Base-by-base conservation (phyloP, 768 basidiomycete genomes). In the Fomitopsis serialis region DNA sequence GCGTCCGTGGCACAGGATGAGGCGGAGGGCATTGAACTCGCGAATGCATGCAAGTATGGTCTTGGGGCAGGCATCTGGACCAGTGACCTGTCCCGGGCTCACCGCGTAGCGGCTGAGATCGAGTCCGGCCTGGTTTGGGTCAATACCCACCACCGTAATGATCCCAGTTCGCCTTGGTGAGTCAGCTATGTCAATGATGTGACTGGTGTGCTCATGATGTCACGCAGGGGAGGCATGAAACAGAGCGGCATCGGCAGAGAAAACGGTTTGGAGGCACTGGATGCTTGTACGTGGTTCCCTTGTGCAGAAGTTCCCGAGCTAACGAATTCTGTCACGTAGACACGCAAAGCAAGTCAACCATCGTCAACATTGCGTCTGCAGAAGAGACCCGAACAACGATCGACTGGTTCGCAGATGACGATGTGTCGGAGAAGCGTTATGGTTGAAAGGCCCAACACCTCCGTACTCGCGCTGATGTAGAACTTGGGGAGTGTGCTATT, bases 131-230 rank as follows among this genome's bases (percentile, higher is more conserved):
- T 93, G 27, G 86, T 89, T 43, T 94, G 92, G 92, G 80, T 92
- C 35, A 93, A 94, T 64, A 91, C 87, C 0, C 89, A 92, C 59
- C 92, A 94, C 63, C 79, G 91, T 44, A 93, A 94, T 60, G 90
- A 93, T 63, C 92, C 92, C 8, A 87, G 86, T 57, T 91, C 88
- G 29, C 90, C 92, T 37, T 94, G 92, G 91, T 89, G 63, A 36
- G 78, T 65, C 3, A n/a, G 35, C 50, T 43, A 25, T 32, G 11
- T 29, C 42, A 17, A 12, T 25, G 9, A n/a, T 36, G 17, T 19
- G 49, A 43, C 21, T 47, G 32, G 5, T 25, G 15, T 9, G 11
- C 13, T 37, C 34, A 50, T 27, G 42, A 51, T 22, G 2, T 40
- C 42, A 7, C 43, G 35, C 56, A 88, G 88, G 89, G 90, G 90